phyloP scores from a whole-genome alignment of 305 asterid genomes.

The Stenogyne calaminthoides region DNA sequence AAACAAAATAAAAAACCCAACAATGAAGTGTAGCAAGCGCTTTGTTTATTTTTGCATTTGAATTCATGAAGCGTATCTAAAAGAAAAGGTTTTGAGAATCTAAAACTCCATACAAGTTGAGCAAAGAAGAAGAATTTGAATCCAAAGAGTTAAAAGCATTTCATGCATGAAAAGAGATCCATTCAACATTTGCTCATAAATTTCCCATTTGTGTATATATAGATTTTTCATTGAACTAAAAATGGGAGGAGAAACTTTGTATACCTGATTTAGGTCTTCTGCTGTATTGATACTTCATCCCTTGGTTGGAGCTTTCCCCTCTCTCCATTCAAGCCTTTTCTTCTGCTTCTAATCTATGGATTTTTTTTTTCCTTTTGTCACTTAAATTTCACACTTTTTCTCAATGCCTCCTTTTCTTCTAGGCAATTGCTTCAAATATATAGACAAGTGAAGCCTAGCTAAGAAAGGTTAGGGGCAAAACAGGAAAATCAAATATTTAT shows the following conservation, averaged over 20 bases:
- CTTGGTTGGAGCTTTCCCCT: neutral
- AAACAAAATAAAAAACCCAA: neutral
- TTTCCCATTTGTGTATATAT: neutral
- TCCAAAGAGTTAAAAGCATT: neutral
- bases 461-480: constrained; percentile 13
- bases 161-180: neutral
- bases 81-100: neutral
- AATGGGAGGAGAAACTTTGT: neutral
- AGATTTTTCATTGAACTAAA: neutral
- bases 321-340: constrained; percentile 25
- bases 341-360: neutral
- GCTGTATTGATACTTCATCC: neutral
- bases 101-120: neutral
- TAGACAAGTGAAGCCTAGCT: constrained; percentile 8
- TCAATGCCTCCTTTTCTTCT: neutral
- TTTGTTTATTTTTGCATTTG: neutral
- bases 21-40: neutral
- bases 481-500: neutral
- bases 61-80: neutral
- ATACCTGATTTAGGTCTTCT: constrained; percentile 20
- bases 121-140: neutral
- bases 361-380: neutral
- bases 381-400: neutral
- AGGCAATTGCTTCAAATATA: constrained; percentile 8
- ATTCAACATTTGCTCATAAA: neutral